Evolutionary conservation across 805 yeast genomes (phyloP), one percentile per base, ranked within the genome.

Genomic region (Scheffersomyces coipomensis): DNA sequence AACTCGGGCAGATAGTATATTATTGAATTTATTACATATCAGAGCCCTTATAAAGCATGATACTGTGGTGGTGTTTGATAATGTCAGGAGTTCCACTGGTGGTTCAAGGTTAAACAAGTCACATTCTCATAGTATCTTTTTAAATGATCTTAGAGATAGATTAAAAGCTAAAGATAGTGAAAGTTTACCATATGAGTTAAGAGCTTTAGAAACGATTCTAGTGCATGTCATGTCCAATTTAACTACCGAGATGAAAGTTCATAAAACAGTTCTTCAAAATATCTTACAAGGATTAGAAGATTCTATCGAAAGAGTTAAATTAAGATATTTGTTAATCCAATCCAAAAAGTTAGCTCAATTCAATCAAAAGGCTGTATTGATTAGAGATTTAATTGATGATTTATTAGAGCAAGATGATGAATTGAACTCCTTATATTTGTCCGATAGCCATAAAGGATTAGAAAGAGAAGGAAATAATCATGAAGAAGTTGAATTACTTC

Each of bases 141-240:
- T 77, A 10, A 59, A 64, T 24, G 76, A 69, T 33, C 47, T 78
- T 48, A 54, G 66, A 3, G 56, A 54, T 13, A 65, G 71, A 24
- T 57, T 78, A 30, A 51, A 60, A 21, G 53, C 62, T 5, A 56
- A 51, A 6, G 55, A 60, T 3, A 62, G 61, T 12, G 52, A 48
- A 3, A 52, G 61, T 2, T 66, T 88, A 15, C 91, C 96, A 0
- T 93, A 89, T 60, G 99, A 93, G 55, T 82, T 90, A 54, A 69
- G 95, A 34, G 99, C 97, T 0, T 57, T 93, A 29, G 99, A 93
- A 54, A 81, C 95, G 0, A 85, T 93, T 7, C 75, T 93, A 46
- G 80, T 88, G 22, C 83, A 86, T 37, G 95, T 88, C 2, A 75
- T 88, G 27, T 74, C 85, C 1, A 85, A 88, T 44, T 65, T 93